Conservation (phyloP, 495 filamentous ascomycete species). For the Ascodesmis nigricans region DNA sequence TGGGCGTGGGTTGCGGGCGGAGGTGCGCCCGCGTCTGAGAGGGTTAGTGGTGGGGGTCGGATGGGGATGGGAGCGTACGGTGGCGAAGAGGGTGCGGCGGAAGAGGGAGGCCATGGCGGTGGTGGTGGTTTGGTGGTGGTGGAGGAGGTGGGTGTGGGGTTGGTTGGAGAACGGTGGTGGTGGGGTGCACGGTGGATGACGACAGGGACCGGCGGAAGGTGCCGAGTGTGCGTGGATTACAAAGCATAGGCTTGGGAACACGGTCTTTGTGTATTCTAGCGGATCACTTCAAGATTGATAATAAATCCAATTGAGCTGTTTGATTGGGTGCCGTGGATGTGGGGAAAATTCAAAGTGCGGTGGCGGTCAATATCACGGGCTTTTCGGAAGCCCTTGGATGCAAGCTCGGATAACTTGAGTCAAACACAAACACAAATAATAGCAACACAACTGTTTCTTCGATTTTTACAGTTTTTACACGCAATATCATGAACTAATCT, state of each 20-base stretch:
- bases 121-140: neutral
- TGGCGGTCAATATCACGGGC: no score
- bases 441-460: no score
- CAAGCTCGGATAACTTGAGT: no score
- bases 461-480: no score
- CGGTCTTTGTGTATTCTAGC: neutral
- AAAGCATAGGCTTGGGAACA: neutral
- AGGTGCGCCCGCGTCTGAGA: no score
- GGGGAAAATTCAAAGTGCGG: neutral
- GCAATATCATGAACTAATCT: no score
- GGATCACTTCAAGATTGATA: neutral
- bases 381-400: no score
- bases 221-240: neutral
- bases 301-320: neutral
- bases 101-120: slow-evolving; percentile 3
- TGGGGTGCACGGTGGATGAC: neutral
- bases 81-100: no score
- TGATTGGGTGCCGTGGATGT: neutral
- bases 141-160: neutral
- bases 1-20: neutral
- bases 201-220: slow-evolving; percentile 1
- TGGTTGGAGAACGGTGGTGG: neutral
- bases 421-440: no score
- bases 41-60: no score
- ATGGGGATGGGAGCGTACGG: no score